Evolutionary conservation across 2,329 filamentous ascomycete genomes (phyloP).

Genomic region (Leptographium flavum): DNA sequence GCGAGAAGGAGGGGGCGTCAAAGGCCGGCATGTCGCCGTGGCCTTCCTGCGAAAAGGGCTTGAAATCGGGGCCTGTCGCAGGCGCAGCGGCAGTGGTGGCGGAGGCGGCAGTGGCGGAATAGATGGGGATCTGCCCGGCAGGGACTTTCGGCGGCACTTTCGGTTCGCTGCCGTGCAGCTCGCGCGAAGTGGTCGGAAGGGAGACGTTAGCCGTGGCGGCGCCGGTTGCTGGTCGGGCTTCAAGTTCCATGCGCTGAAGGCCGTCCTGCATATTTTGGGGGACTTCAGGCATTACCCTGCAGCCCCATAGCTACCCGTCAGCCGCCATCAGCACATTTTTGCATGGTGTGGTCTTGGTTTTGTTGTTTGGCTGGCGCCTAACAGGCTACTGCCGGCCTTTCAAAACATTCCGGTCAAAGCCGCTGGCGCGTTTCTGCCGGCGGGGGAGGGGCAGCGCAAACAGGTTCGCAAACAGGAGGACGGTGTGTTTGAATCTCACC

Average conservation of each 20-base stretch:
- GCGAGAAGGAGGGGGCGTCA: constrained; percentile 67
- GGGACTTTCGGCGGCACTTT: not conserved
- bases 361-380: constrained; percentile 5
- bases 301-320: constrained; percentile 22
- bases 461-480: not conserved
- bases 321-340: constrained; percentile 13
- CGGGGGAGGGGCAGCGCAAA: constrained; percentile 7
- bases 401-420: not conserved
- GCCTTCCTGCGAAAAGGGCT: constrained; percentile 25
- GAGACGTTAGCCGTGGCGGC: not conserved
- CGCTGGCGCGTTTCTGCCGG: constrained; percentile 3
- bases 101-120: constrained; percentile 5
- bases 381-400: constrained; percentile 4
- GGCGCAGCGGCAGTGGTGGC: not conserved
- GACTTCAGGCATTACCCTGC: constrained; percentile 85
- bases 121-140: not conserved
- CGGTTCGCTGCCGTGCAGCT: not conserved
- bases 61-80: constrained; percentile 18
- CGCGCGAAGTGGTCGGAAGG: not conserved
- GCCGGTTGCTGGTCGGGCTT: constrained; percentile 38
- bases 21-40: constrained; percentile 23
- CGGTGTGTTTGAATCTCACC: constrained; percentile 23
- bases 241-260: constrained; percentile 78
- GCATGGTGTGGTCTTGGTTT: not conserved
- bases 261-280: constrained; percentile 94